These are phyloP conservation scores for Glebionis coronaria DNA, from an alignment of 129 eudicot genomes.

Conservation along the genomic window DNA sequence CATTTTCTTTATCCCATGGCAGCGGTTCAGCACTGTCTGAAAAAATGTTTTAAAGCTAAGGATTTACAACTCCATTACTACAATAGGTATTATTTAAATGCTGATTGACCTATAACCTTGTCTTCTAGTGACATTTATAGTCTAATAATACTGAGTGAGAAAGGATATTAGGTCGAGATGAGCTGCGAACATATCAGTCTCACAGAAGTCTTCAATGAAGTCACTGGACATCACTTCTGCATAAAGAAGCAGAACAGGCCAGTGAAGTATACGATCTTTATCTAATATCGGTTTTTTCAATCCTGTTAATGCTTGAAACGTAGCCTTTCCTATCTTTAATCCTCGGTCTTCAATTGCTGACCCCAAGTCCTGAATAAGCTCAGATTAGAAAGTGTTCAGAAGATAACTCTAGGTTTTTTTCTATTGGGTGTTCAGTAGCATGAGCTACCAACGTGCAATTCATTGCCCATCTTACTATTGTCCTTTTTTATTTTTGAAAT, in stretches of 20 bases:
- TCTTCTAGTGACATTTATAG: neutral
- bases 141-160: slow-evolving; percentile 1
- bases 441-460: too few species aligned
- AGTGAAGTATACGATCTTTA: slow-evolving; percentile 70
- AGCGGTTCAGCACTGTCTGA: slow-evolving; percentile 69
- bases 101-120: neutral
- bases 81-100: too few species aligned
- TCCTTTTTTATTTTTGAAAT: too few species aligned
- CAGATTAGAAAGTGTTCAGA: slow-evolving; percentile 12
- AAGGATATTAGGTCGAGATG: slow-evolving; percentile 98
- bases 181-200: slow-evolving; percentile 86
- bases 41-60: slow-evolving; percentile 87
- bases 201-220: slow-evolving; percentile 90
- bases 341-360: slow-evolving; percentile 76
- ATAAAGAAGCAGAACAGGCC: slow-evolving; percentile 96
- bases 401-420: neutral
- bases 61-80: slow-evolving; percentile 27
- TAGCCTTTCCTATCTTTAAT: slow-evolving; percentile 68
- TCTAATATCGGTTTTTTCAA: slow-evolving; percentile 69
- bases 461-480: too few species aligned
- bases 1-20: slow-evolving; percentile 80
- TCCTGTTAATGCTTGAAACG: slow-evolving; percentile 80
- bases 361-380: slow-evolving; percentile 50
- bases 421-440: too few species aligned
- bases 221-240: slow-evolving; percentile 97